phyloP scores from a whole-genome alignment of 495 filamentous ascomycete genomes.

The Neurospora sp. region DNA sequence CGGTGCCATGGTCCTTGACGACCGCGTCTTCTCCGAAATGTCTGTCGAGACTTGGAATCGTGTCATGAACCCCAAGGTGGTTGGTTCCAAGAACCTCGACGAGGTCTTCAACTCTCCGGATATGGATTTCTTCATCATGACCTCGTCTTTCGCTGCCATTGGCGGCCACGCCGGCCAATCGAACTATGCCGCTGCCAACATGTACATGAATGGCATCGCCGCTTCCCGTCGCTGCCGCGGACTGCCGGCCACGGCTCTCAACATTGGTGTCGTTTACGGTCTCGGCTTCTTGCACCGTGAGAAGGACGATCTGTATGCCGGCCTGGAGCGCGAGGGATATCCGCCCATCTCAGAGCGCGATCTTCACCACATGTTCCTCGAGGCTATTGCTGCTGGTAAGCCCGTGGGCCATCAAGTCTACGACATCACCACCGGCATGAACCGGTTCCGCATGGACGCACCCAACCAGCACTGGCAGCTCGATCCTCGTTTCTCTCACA shows the following conservation, averaged over 20 bases:
- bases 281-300: constrained; percentile 45
- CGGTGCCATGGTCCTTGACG: constrained; percentile 45
- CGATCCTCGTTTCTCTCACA: constrained; percentile 33
- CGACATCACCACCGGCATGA: constrained; percentile 32
- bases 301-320: constrained; percentile 29
- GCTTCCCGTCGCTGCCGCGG: constrained; percentile 24
- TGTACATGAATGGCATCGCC: constrained; percentile 41
- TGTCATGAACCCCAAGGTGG: constrained; percentile 34
- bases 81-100: constrained; percentile 33
- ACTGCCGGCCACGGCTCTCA: constrained; percentile 33
- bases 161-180: constrained; percentile 39
- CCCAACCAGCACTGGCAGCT: constrained; percentile 27
- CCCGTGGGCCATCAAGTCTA: constrained; percentile 11
- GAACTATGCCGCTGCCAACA: constrained; percentile 48
- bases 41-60: constrained; percentile 25
- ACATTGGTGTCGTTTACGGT: constrained; percentile 49
- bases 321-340: constrained; percentile 35
- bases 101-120: constrained; percentile 17
- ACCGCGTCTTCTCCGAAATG: constrained; percentile 40
- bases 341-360: constrained; percentile 49
- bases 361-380: constrained; percentile 49
- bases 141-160: constrained; percentile 36
- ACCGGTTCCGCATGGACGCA: constrained; percentile 18
- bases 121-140: constrained; percentile 42
- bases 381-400: constrained; percentile 38